These are phyloP conservation scores for Arthrocladium fulminans DNA, from an alignment of 2,329 filamentous ascomycete genomes.

Conservation along the genomic window DNA sequence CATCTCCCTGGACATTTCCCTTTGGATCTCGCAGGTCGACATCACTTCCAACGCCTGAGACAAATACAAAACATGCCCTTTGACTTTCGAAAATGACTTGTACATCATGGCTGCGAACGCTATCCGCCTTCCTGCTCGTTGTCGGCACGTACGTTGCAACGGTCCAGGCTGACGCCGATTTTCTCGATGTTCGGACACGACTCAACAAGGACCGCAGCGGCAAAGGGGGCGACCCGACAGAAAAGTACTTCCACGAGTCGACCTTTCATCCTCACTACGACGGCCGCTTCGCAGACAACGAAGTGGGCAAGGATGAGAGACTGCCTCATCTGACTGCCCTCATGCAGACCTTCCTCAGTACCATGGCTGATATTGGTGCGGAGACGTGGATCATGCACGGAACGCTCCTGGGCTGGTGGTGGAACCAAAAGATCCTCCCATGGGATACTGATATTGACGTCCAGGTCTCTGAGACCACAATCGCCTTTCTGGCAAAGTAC, in stretches of 20 bases:
- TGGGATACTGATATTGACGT: slow-evolving; percentile 56
- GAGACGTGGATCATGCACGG: slow-evolving; percentile 59
- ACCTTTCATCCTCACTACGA: slow-evolving; percentile 35
- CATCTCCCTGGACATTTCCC: neutral
- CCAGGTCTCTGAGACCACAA: slow-evolving; percentile 47
- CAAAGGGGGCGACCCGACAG: slow-evolving; percentile 30
- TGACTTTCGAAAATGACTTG: neutral
- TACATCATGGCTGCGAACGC: neutral
- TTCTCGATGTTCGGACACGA: slow-evolving; percentile 35
- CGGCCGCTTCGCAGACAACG: slow-evolving; percentile 43
- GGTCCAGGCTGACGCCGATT: slow-evolving; percentile 32
- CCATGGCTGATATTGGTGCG: slow-evolving; percentile 48
- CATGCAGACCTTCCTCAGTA: slow-evolving; percentile 47
- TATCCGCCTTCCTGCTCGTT: neutral
- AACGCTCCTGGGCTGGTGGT: slow-evolving; percentile 54
- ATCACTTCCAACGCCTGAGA: neutral
- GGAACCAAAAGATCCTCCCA: slow-evolving; percentile 52
- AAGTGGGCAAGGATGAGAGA: slow-evolving; percentile 41
- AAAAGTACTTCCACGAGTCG: slow-evolving; percentile 44
- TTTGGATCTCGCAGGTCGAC: neutral
- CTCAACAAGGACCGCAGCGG: slow-evolving; percentile 34
- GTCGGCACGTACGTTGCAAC: neutral
- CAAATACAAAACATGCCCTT: neutral
- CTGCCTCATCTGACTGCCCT: slow-evolving; percentile 42
- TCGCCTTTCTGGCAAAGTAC: slow-evolving; percentile 48